A percentile compares a stretch with the other conserved stretches of the same genome.
These are phyloP conservation scores for Debaryomyces psychrophilus DNA, from an alignment of 1,139 yeast species.

Conservation along the genomic window DNA sequence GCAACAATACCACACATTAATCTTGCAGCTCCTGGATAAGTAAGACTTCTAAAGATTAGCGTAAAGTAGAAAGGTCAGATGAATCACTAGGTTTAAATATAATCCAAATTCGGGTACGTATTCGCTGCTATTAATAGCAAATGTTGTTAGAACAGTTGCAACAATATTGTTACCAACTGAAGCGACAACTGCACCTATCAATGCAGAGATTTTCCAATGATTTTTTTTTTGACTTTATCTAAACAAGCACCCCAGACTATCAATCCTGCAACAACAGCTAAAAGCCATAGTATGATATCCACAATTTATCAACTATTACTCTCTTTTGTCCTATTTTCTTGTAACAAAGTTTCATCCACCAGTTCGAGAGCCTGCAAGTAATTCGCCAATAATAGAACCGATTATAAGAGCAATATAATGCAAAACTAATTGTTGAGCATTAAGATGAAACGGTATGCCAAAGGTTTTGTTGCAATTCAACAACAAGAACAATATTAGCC, in stretches of 20 bases:
- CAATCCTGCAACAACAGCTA: constrained; percentile 19
- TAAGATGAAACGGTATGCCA: constrained; percentile 18
- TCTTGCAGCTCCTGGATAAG: constrained; percentile 19
- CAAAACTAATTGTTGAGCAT: constrained; percentile 23
- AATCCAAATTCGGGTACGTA: constrained; percentile 20
- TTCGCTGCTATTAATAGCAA: constrained; percentile 19
- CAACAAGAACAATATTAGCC: constrained; percentile 24
- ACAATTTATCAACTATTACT: constrained; percentile 14
- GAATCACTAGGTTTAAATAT: constrained; percentile 21
- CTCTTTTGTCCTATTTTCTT: neutral
- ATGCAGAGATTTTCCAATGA: constrained; percentile 20
- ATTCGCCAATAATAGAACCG: constrained; percentile 24
- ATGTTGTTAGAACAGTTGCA: constrained; percentile 23
- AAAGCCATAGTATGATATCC: constrained; percentile 24
- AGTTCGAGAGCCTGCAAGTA: constrained; percentile 23
- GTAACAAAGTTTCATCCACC: constrained; percentile 18
- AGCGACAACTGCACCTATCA: constrained; percentile 21
- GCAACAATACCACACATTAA: constrained; percentile 21
- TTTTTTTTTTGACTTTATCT: constrained; percentile 12
- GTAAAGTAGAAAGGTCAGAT: constrained; percentile 27
- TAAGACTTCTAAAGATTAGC: constrained; percentile 17
- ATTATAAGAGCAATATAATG: constrained; percentile 23
- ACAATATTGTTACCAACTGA: constrained; percentile 23
- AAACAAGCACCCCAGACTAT: constrained; percentile 21
- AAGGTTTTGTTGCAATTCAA: constrained; percentile 22